These are phyloP conservation scores for Candolleomyces eurysporus DNA, from an alignment of 768 basidiomycete species.

Conservation along the genomic window DNA sequence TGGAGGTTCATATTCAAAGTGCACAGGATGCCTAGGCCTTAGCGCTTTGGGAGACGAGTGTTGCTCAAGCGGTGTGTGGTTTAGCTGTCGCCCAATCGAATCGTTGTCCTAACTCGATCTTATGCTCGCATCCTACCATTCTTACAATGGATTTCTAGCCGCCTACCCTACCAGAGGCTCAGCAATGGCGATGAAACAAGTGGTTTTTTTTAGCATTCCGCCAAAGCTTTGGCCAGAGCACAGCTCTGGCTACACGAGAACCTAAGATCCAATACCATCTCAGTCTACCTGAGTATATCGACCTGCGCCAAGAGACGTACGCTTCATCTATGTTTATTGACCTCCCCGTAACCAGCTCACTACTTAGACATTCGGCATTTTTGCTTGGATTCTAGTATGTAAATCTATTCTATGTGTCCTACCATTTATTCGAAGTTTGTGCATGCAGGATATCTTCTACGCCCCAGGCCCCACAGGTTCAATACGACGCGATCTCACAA, in stretches of 20 bases:
- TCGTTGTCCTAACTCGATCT: too few relatives aligned
- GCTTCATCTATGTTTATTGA: slow-evolving; percentile 50
- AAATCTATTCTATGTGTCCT: too few relatives aligned
- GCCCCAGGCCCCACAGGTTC: slow-evolving; percentile 12
- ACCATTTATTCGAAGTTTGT: too few relatives aligned
- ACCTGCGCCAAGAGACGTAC: slow-evolving; percentile 42
- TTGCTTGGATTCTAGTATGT: too few relatives aligned
- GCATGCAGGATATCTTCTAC: too few relatives aligned
- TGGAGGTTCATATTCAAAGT: background rate
- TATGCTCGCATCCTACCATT: background rate
- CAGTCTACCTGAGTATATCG: slow-evolving; percentile 46
- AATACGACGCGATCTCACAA: background rate
- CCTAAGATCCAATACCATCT: slow-evolving; percentile 19
- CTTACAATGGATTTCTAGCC: slow-evolving; percentile 25
- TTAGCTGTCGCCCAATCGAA: too few relatives aligned
- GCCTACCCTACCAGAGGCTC: slow-evolving; percentile 29
- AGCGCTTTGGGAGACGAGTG: slow-evolving; percentile 12
- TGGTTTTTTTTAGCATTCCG: slow-evolving; percentile 40
- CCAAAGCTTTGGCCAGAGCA: slow-evolving; percentile 33
- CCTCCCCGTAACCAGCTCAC: too few relatives aligned
- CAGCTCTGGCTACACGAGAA: slow-evolving; percentile 26
- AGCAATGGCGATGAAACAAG: slow-evolving; percentile 36
- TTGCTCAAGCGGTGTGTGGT: slow-evolving; percentile 2
- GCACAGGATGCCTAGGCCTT: slow-evolving; percentile 16
- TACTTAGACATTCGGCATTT: too few relatives aligned